Conservation (phyloP, 345 rosid genomes). For the Dipteronia sinensis region DNA sequence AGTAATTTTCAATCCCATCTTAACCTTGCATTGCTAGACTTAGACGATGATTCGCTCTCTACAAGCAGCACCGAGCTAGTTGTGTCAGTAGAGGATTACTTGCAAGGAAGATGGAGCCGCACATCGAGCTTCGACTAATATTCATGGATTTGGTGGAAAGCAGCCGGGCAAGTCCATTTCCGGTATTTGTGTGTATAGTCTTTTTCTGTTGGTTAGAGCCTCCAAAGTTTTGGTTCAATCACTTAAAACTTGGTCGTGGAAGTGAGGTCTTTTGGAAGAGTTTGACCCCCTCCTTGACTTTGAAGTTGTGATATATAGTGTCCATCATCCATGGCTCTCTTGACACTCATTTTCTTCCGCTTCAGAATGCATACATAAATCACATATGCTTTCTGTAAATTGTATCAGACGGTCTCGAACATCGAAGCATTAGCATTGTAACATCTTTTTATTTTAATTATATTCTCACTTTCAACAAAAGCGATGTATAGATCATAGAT, state of each 20-base stretch:
- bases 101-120: constrained; percentile 79
- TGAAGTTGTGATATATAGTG: not conserved
- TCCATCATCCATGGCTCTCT: not conserved
- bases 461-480: not conserved
- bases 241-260: constrained; percentile 40
- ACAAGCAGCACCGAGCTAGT: constrained; percentile 53
- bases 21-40: constrained; percentile 74
- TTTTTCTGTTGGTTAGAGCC: not conserved
- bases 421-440: not conserved
- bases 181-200: constrained; percentile 26
- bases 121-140: constrained; percentile 70
- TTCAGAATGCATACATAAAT: not conserved
- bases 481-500: constrained; percentile 1
- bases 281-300: constrained; percentile 48
- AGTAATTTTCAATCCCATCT: constrained; percentile 74
- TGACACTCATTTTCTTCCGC: not conserved
- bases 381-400: not conserved
- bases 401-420: not conserved
- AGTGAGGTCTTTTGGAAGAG: constrained; percentile 51
- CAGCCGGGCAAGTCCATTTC: not conserved
- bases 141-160: not conserved
- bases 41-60: constrained; percentile 73
- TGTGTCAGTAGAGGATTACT: constrained; percentile 70
- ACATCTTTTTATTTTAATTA: not conserved
- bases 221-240: not conserved